A percentile compares a stretch with the other conserved stretches of the same genome.
Conservation (phyloP, 169 alveolate species). For the Plasmodium sp. region DNA sequence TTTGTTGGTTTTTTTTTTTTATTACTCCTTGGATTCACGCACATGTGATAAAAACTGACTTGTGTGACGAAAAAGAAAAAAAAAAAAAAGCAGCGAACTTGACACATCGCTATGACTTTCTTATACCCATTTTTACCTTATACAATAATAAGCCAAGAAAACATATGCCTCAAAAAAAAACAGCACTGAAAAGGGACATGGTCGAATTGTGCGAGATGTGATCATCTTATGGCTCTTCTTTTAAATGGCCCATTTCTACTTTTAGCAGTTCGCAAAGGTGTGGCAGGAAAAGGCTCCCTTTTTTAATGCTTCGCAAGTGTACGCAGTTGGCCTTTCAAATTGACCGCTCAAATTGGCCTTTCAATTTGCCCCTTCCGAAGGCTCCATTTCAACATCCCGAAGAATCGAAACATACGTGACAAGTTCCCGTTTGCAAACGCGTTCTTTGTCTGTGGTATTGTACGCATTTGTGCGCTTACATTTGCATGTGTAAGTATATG, state of each 20-base stretch:
- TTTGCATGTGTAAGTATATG: background rate
- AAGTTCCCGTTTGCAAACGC: background rate
- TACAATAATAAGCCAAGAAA: background rate
- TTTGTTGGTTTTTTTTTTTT: background rate
- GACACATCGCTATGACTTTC: background rate
- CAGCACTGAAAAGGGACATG: background rate
- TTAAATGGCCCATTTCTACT: background rate
- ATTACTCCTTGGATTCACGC: background rate
- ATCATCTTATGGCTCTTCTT: background rate
- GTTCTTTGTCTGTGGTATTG: slow-evolving; percentile 4
- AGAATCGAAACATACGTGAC: background rate
- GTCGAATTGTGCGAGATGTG: background rate
- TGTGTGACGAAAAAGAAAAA: background rate
- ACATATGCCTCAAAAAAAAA: background rate
- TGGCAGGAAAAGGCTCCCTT: background rate
- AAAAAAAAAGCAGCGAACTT: background rate
- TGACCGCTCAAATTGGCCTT: background rate
- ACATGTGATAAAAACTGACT: background rate
- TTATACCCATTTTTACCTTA: background rate
- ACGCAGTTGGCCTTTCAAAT: background rate
- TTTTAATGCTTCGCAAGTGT: background rate
- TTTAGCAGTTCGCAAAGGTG: background rate
- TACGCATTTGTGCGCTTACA: background rate
- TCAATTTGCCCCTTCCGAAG: background rate
- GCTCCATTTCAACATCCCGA: slow-evolving; percentile 5